Conservation (phyloP, 202 grass and related monocot species). For the Panicum hallii region DNA sequence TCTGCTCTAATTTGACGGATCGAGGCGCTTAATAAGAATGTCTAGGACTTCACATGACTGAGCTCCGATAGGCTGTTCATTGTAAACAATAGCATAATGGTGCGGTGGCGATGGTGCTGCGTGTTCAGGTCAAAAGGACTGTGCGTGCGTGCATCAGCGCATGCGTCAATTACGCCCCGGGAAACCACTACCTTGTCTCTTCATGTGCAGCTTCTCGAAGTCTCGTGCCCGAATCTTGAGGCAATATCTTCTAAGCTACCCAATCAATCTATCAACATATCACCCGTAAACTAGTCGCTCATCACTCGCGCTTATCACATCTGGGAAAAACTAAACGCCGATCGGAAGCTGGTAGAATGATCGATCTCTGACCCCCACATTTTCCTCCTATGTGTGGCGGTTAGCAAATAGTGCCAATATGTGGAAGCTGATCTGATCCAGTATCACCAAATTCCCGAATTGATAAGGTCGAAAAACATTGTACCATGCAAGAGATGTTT, state of each 20-base stretch:
- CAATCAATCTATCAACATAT: slow-evolving; percentile 14
- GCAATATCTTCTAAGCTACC: slow-evolving; percentile 18
- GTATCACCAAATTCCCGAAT: not conserved
- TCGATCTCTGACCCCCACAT: not conserved
- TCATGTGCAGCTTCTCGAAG: slow-evolving; percentile 10
- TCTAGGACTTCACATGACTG: slow-evolving; percentile 1
- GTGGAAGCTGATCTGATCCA: not conserved
- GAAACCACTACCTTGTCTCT: not conserved
- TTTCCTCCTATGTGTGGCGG: not conserved
- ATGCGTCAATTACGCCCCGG: slow-evolving; percentile 41
- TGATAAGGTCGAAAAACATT: too few species aligned
- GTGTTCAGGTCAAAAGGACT: slow-evolving; percentile 35
- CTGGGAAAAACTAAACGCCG: not conserved
- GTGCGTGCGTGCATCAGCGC: slow-evolving; percentile 48
- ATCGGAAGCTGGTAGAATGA: not conserved
- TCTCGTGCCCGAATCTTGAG: slow-evolving; percentile 5
- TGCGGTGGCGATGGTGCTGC: not conserved
- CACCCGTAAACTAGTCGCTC: not conserved
- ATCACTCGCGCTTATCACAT: not conserved
- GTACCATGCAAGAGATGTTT: too few species aligned
- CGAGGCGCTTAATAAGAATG: not conserved
- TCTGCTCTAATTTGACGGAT: not conserved
- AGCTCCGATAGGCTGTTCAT: not conserved
- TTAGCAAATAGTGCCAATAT: not conserved
- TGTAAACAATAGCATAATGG: not conserved